Evolutionary conservation across 306 rosid species (phyloP).

Genomic region (Cucurbita pepo): DNA sequence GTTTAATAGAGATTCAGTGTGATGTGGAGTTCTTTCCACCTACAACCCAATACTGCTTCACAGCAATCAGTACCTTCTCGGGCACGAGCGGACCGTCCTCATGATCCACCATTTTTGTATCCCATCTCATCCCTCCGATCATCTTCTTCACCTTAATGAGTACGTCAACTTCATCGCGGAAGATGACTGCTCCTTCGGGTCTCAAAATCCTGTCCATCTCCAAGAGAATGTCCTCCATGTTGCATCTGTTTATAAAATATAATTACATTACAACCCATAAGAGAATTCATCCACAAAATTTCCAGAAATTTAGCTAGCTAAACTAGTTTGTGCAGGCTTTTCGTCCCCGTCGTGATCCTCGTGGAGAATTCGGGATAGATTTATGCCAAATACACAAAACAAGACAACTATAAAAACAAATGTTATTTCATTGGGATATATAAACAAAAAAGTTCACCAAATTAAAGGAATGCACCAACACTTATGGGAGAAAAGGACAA

Average conservation of each 20-base stretch:
- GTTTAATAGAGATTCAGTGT: neutral
- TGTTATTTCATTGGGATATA: no score
- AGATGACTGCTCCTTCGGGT: constrained; percentile 84
- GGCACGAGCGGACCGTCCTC: constrained; percentile 94
- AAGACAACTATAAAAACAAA: no score
- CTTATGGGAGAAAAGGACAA: neutral
- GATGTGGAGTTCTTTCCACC: constrained; percentile 63
- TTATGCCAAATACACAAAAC: no score
- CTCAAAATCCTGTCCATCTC: constrained; percentile 93
- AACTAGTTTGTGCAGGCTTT: no score
- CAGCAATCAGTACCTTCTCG: constrained; percentile 77
- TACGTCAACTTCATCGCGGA: constrained; percentile 71
- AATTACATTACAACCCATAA: neutral
- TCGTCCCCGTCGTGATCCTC: no score
- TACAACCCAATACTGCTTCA: constrained; percentile 84
- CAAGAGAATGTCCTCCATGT: constrained; percentile 67
- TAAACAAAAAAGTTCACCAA: no score
- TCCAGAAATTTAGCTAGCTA: no score
- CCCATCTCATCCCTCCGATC: constrained; percentile 84
- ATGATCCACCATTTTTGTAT: constrained; percentile 82
- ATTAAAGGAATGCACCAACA: neutral
- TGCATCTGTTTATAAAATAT: constrained; percentile 38
- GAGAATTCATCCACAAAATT: neutral
- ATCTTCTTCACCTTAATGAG: constrained; percentile 62
- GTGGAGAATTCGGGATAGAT: no score